phyloP scores from a whole-genome alignment of 2,329 filamentous ascomycete genomes.

The Dothiorella sarmentorum region DNA sequence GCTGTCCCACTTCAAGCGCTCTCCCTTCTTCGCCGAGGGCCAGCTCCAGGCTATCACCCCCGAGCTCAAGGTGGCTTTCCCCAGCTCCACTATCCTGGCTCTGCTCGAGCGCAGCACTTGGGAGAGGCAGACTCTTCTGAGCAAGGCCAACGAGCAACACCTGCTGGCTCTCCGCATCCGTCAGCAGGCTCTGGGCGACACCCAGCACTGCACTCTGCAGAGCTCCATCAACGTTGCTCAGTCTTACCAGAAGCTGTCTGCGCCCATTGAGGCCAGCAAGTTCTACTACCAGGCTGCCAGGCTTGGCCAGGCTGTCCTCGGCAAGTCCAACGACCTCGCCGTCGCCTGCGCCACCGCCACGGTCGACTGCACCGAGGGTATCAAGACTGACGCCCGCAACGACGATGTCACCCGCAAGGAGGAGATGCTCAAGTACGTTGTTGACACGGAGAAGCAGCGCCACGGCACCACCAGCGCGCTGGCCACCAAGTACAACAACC shows the following conservation, averaged over 20 bases:
- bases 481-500: constrained; percentile 23
- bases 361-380: background rate
- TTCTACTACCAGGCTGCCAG: constrained; percentile 31
- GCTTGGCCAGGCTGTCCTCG: constrained; percentile 22
- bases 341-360: constrained; percentile 19
- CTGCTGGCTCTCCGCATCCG: constrained; percentile 16
- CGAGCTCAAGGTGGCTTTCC: constrained; percentile 47
- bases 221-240: constrained; percentile 18
- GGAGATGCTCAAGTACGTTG: constrained; percentile 26
- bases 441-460: constrained; percentile 23
- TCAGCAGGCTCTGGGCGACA: constrained; percentile 16
- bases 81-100: constrained; percentile 45
- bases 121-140: constrained; percentile 23
- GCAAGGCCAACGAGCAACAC: constrained; percentile 17
- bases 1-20: constrained; percentile 47
- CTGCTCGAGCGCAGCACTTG: constrained; percentile 52
- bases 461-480: constrained; percentile 21
- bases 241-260: constrained; percentile 15
- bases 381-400: constrained; percentile 12
- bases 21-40: constrained; percentile 42
- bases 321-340: constrained; percentile 16
- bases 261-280: constrained; percentile 35
- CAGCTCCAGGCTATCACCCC: constrained; percentile 43
- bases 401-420: constrained; percentile 23
- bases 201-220: constrained; percentile 8